Base-by-base conservation (phyloP, 768 basidiomycete genomes). In the Chalciporus piperatus region DNA sequence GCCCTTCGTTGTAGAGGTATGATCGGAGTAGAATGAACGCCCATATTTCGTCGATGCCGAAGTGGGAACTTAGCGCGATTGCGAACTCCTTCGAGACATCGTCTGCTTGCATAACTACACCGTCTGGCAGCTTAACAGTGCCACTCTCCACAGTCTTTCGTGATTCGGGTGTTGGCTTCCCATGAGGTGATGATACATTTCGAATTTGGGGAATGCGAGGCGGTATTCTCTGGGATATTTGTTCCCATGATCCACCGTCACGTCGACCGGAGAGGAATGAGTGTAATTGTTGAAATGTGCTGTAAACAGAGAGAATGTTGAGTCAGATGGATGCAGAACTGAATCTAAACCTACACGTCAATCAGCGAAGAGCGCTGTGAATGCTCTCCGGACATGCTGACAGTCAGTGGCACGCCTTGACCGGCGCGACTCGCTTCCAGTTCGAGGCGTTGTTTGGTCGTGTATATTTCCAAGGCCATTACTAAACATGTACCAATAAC, bases 1-100 rank as follows among this genome's bases (percentile, higher is more conserved):
- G 72, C 4, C 87, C 88, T 64, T 85, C 80, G 64, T 92, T 87
- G 70, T 87, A 86, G 9, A 89, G 72, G 61, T 89, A 94, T 0
- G 88, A 85, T 12, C 86, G 82, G 19, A 92, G 72, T 6, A 95
- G 76, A 4, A 86, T 71, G 39, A 88, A 75, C 0, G 91, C 84
- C n/a, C 87, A 82, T 2, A 92, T 74, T 60, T 95, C 82, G 70
- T 95, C 91, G 20, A 96, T 83, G 25, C 81, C 74, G 65, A 92
- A 85, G 52, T 76, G 77, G 39, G 76, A 66, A 70, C 92, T 90
- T 58, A 97, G 80, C 43, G 86, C 83, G 54, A 80, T 72, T 44
- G 86, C 76, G 56, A 83, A 82, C 49, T 85, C 81, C 64, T 87
- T 86, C 71, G 87, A 83, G 33, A 78, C 78, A 35, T 84, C 78